These are phyloP conservation scores for Salvia rosmarinus DNA, from an alignment of 257 asterid genomes.

Conservation along the genomic window DNA sequence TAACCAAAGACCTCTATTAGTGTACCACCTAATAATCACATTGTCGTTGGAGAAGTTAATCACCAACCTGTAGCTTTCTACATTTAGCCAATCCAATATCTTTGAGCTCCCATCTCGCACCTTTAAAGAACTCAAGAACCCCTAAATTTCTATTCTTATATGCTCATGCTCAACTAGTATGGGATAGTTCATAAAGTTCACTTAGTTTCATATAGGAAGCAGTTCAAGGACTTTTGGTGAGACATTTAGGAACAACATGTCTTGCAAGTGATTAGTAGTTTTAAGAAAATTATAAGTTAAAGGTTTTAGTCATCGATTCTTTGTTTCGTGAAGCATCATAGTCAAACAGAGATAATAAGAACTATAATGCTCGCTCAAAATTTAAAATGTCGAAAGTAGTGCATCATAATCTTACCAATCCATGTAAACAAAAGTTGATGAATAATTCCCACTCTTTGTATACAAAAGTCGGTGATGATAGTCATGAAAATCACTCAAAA, in stretches of 20 bases:
- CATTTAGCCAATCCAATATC: too few species aligned
- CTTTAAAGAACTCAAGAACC: not conserved
- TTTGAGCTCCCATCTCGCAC: too few species aligned
- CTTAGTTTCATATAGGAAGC: not conserved
- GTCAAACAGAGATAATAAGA: not conserved
- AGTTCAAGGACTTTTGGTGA: slow-evolving; percentile 6
- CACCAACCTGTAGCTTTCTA: too few species aligned
- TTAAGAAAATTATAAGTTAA: not conserved
- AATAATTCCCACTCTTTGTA: slow-evolving; percentile 95
- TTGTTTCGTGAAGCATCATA: not conserved
- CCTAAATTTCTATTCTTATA: slow-evolving; percentile 1
- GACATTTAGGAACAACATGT: not conserved
- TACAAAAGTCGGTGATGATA: slow-evolving; percentile 96
- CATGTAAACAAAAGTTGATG: slow-evolving; percentile 97
- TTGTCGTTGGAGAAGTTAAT: too few species aligned
- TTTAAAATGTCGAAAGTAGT: slow-evolving; percentile 18
- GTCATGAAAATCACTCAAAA: slow-evolving; percentile 89
- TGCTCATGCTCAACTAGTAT: slow-evolving; percentile 21
- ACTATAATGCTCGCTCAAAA: not conserved
- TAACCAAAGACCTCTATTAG: too few species aligned
- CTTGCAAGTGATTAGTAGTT: not conserved
- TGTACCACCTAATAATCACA: too few species aligned
- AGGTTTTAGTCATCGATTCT: slow-evolving; percentile 13
- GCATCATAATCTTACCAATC: slow-evolving; percentile 69
- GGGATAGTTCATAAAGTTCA: not conserved